phyloP scores from a whole-genome alignment of 768 basidiomycete genomes.

The Scleroderma citrinum region DNA sequence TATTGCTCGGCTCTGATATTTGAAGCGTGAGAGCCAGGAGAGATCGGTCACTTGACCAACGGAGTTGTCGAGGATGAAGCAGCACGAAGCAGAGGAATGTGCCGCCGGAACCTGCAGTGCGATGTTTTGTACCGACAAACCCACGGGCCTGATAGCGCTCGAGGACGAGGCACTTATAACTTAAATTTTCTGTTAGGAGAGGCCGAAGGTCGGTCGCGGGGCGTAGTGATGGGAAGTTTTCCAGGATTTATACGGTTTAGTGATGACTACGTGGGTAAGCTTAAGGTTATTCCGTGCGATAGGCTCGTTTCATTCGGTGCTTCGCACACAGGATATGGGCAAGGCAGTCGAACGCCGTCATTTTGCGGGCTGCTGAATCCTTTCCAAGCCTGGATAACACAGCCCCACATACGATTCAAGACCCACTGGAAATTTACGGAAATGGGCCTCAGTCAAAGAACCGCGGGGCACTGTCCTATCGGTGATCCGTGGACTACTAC shows the following conservation, averaged over 20 bases:
- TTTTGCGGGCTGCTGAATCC: too few relatives aligned
- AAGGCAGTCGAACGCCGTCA: too few relatives aligned
- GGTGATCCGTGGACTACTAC: too few relatives aligned
- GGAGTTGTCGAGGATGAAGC: background rate
- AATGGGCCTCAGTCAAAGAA: too few relatives aligned
- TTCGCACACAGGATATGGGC: background rate
- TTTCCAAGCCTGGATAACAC: too few relatives aligned
- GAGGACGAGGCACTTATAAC: background rate
- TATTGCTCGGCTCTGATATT: conserved; percentile 18
- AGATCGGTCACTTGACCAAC: background rate
- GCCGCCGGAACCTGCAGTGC: background rate
- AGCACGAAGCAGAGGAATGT: conserved; percentile 1
- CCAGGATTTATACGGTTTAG: background rate
- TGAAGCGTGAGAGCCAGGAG: background rate
- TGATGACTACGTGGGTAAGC: background rate
- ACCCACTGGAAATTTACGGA: too few relatives aligned
- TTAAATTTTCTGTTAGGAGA: background rate
- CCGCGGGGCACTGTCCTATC: too few relatives aligned
- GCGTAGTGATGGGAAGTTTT: background rate
- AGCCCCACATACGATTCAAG: too few relatives aligned
- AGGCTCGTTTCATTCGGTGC: background rate
- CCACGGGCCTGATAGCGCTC: background rate
- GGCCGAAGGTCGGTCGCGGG: background rate
- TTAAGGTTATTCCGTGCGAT: background rate
- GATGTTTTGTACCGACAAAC: background rate